Evolutionary conservation across 306 rosid genomes (phyloP), one percentile per base, ranked within the genome.

Genomic region (Malus domestica): DNA sequence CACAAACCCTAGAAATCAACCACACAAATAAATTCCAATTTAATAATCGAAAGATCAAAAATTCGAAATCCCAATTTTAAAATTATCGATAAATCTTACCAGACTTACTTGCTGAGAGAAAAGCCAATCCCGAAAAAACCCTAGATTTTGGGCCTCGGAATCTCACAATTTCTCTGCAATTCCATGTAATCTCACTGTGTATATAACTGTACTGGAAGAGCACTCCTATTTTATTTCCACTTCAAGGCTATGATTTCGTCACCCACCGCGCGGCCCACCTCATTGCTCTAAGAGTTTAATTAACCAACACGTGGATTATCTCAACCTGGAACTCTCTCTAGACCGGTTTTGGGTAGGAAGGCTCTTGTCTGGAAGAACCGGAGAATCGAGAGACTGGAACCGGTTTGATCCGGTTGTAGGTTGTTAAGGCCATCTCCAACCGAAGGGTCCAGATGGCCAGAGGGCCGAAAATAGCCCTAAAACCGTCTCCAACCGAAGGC

Each of bases 111-210:
- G 74, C 49, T 16, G 60, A 29, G 20, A 67, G 61, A 72, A 19
- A n/a, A 44, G 57, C 79, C 78, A 81, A 77, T 77, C 8, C 20
- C 57, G 49, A 80, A 51, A 72, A 74, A 80, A 81, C 89, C 86
- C 92, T 85, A 84, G 75, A 80, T 55, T 76, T 83, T 85, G 79
- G 84, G 92, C 61, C 61, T 81, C 54, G 79, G 87, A 87, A 76
- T 83, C 79, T 82, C 86, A 78, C 19, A 90, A 83, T 83, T 87
- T 85, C 75, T 64, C 88, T 77, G 75, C 83, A 80, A 75, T 64
- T 76, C 80, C 78, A 49, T 35, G 18, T 11, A 58, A 59, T 69
- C 71, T 20, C 78, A 65, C 22, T 35, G 25, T 44, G 25, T 23
- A 51, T 54, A 5, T 25, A 55, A 76, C 76, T 11, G 75, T 77